Evolutionary conservation across 306 rosid genomes (phyloP), one percentile per base, ranked within the genome.

Genomic region (Inga laurina): DNA sequence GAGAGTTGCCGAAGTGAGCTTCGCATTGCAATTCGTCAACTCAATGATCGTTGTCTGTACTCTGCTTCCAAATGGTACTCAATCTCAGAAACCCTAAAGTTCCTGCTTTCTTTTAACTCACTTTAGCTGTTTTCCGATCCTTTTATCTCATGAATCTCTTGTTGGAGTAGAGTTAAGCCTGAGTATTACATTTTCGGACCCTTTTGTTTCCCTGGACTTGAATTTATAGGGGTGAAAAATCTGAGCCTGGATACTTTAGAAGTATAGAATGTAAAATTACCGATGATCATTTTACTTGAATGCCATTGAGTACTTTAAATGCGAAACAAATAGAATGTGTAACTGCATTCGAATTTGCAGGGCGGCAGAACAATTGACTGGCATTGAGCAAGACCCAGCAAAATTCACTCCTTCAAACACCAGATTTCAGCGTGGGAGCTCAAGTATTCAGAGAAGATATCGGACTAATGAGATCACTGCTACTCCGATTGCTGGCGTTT

Each of bases 391-490:
- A 43, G 99, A 96, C 84, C 99, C 97, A 0, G 94, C 93, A 0
- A 94, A 94, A 90, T 96, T 92, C 84, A 96, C 99, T 21, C 99
- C 99, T 37, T 86, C 98, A 0, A 94, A 96, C 89, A 94, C 98
- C 24, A 91, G 98, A 74, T 94, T 92, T 85, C 99, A 97, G 89
- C 94, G 99, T 1, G 98, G 98, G 11, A 97, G 99, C 81, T 97
- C 99, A 1, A 97, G 99, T 88, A 97, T 97, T 66, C 91, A 97
- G 45, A 85, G 99, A 45, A 88, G 97, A 74, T 94, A 88, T 82
- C 90, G 91, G 6, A 87, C 98, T 1, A 85, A 86, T 57, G 99
- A 97, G 83, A 35, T 86, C 35, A 57, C 76, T 11, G 7, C 86
- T 2, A 97, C 99, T 0, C 99, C 99, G 0, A 74, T 77, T 7